Evolutionary conservation across 1,284 basidiomycete species (phyloP), one percentile per base, ranked within the genome.

Genomic region (Leccinum solheimii): DNA sequence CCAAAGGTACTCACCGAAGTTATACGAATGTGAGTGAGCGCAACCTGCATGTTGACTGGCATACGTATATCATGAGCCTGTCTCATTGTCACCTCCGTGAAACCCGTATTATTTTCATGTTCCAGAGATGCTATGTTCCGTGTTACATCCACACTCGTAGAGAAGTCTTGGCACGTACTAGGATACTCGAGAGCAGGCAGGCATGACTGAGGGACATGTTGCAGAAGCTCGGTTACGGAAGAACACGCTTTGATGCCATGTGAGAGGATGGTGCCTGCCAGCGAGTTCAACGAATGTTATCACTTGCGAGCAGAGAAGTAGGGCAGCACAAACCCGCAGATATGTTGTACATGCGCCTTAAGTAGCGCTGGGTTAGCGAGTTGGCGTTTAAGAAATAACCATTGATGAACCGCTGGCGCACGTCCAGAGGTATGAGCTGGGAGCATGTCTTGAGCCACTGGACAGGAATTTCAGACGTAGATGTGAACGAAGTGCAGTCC

Each of bases 361-460:
- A 76, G 68, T 92, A 93, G 67, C 86, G 85, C 69, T 88, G 83
- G 1, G 90, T 87, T 58, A 88, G 78, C 5, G 81, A 78, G 69
- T 95, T 96, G n/a, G 91, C 86, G 66, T 93, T 94, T 57, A 95
- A 78, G 51, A 95, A 83, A 62, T 90, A 88, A 9, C 87, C 79
- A 2, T 78, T 85, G 62, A 78, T 71, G 70, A 89, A 85, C 38
- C 83, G 82, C 45, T 74, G 71, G 49, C 86, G 81, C 60, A 92
- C 80, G 65, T 92, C 88, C 38, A 75, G 74, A 7, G 94, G 93
- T 64, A 92, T 86, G 52, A 94, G 80, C 71, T 95, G 92, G 7
- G 89, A 81, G 52, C 88, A 89, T 61, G 87, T 87, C 71, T 91
- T 93, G 55, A 94, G 73, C 90, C 91, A 95, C 63, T 90, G 86